Evolutionary conservation across 2,329 filamentous ascomycete species (phyloP), one percentile per base, ranked within the genome.

Genomic region (Beauveria varroae): DNA sequence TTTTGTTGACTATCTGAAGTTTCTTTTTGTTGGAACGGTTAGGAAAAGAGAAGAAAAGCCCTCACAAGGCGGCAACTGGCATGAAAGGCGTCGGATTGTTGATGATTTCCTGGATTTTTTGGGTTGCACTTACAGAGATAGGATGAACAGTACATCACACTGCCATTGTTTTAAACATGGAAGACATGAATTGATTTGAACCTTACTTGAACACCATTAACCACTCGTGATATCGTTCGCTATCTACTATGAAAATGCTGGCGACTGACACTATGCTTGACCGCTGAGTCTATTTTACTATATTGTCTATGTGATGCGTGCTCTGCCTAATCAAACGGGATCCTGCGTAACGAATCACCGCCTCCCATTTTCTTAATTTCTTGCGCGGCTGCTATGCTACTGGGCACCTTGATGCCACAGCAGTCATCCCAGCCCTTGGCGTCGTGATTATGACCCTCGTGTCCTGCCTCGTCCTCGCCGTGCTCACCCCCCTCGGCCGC

Each of bases 351-450:
- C 18, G 78, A 76, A 63, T 85, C 79, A 7, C 74, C 81, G 46
- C 77, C 81, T 18, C 82, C 86, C 60, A 81, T 81, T 78, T 96
- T 98, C 79, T 84, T 88, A 81, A 89, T 88, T 76, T 96, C 93
- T 67, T 92, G 88, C 16, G 91, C 91, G 1, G 95, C 96, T 30
- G 93, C 96, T 62, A 98, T 83, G 58, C 91, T 93, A 71, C 93
- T 96, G 0, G 95, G 96, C 18, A 99, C 95, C 68, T 96, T 93
- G 74, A 99, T 99, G 28, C 95, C 95, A 72, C 95, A 99, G 74
- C 95, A 99, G 73, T 99, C 95, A 5, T 93, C 93, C 90, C 95
- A 99, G 24, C 85, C 85, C 60, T 80, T 85, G 53, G 84, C 82
- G 56, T 87, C 83, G 65, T 86, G 84, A 64, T 77, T 77, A 56